A percentile compares a stretch with the other conserved stretches of the same genome.
phyloP scores from a whole-genome alignment of 2,329 filamentous ascomycete genomes.

The Fusarium sp. region DNA sequence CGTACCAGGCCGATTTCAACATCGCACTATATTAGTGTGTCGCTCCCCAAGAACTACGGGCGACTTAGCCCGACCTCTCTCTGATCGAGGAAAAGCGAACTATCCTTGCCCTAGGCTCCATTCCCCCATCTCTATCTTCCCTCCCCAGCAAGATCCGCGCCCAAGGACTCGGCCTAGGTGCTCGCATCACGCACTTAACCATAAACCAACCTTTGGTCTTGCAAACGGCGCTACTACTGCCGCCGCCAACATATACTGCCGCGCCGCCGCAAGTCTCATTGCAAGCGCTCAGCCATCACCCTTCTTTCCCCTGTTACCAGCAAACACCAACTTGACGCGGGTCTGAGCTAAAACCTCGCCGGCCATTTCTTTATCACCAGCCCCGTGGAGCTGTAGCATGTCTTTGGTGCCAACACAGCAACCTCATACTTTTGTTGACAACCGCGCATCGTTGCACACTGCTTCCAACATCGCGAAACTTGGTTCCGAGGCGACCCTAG shows the following conservation, averaged over 20 bases:
- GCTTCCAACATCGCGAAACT: conserved; percentile 38
- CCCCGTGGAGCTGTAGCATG: conserved; percentile 52
- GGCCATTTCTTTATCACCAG: conserved; percentile 48
- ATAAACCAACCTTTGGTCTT: conserved; percentile 49
- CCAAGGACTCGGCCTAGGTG: conserved; percentile 51
- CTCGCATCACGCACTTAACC: conserved; percentile 52
- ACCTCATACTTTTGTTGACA: conserved; percentile 51
- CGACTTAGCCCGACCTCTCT: conserved; percentile 48
- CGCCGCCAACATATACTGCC: conserved; percentile 55
- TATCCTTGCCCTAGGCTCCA: conserved; percentile 50
- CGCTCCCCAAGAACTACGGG: conserved; percentile 54
- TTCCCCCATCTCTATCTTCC: conserved; percentile 45
- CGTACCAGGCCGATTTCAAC: conserved; percentile 49
- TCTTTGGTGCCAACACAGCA: conserved; percentile 52
- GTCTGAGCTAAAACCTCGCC: conserved; percentile 51
- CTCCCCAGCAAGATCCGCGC: conserved; percentile 51
- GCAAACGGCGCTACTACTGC: conserved; percentile 51
- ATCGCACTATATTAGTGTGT: conserved; percentile 58
- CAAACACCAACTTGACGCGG: conserved; percentile 51
- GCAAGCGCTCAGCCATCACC: conserved; percentile 49
- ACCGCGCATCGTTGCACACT: conserved; percentile 42
- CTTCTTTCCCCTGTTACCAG: conserved; percentile 47
- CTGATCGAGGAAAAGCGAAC: conserved; percentile 49
- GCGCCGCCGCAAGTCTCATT: conserved; percentile 51
- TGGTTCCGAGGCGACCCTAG: conserved; percentile 47